Base-by-base conservation (phyloP, 2,329 filamentous ascomycete species). In the Eutypa lata region DNA sequence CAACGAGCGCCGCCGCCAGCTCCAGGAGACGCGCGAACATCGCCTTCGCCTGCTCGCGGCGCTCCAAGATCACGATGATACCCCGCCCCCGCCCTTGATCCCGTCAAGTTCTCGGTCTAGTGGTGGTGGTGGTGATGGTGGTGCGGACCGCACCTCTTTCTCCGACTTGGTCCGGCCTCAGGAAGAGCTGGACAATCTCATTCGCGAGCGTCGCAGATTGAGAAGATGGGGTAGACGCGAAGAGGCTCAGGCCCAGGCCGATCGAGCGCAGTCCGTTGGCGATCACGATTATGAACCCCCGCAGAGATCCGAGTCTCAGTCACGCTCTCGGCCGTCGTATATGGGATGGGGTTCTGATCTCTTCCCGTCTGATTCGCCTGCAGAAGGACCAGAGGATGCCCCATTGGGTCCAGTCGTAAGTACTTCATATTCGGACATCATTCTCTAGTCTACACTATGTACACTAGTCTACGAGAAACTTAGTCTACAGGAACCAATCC, bases 1-100 rank as follows among this genome's bases (percentile, higher is more conserved):
- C 21, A 24, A 59, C 21, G 53, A 59, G 7, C 56, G 57, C 19
- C 63, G 60, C 50, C 72, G 70, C 19, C 67, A 67, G 26, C 55
- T 69, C 24, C 62, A 65, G 22, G 71, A 74, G 28, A 64, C 64
- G 7, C 64, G 68, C 13, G 63, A 66, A 37, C 62, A 65, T 7
- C 65, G 66, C 16, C 59, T 68, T 45, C 66, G 67, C 56, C 50
- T 63, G 58, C 50, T 64, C 57, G 53, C 62, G 53, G 56, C 61
- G 48, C 28, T 64, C 51, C 50, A 61, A 43, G 50, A 55, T 14
- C 48, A 56, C 37, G 53, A 59, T 26, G 38, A 51, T 18, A 40
- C 40, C 43, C 18, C 53, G 8, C 13, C 43, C 8, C 49, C 31
- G 14, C 8, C 42, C 22, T 24, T 48, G 7, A n/a, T 48, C 11